Conservation (phyloP, 1,139 yeast species). For the Fermentozyma sake region DNA sequence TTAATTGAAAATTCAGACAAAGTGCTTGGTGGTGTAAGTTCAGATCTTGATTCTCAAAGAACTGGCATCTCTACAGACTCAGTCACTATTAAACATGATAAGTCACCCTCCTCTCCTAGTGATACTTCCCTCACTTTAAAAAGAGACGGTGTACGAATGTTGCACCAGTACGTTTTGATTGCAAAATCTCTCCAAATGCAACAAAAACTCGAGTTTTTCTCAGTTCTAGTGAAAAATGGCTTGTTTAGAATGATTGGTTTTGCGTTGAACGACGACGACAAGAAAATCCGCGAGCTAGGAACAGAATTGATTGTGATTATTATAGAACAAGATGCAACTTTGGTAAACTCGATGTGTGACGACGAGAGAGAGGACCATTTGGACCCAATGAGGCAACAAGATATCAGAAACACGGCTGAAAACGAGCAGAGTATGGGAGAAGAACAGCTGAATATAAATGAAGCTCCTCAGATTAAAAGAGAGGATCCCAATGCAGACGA, state of each 20-base stretch:
- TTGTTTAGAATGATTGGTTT: slow-evolving; percentile 65
- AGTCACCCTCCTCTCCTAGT: too few species aligned
- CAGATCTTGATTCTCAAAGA: too few species aligned
- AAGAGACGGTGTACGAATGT: slow-evolving; percentile 70
- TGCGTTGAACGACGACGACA: slow-evolving; percentile 57
- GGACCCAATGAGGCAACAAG: slow-evolving; percentile 23
- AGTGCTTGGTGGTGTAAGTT: too few species aligned
- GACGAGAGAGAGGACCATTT: slow-evolving; percentile 34
- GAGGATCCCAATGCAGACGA: slow-evolving; percentile 20
- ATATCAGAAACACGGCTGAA: too few species aligned
- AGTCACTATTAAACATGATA: too few species aligned
- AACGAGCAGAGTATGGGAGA: too few species aligned
- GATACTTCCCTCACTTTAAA: slow-evolving; percentile 14
- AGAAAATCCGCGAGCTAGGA: slow-evolving; percentile 61
- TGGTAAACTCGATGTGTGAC: slow-evolving; percentile 46
- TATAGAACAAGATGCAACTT: slow-evolving; percentile 76
- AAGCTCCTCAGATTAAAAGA: too few species aligned
- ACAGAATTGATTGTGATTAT: slow-evolving; percentile 79
- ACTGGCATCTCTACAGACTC: too few species aligned
- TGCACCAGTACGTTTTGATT: slow-evolving; percentile 76
- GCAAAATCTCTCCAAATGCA: slow-evolving; percentile 65
- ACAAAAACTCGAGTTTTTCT: slow-evolving; percentile 65
- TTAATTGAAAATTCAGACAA: too few species aligned
- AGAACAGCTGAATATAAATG: too few species aligned
- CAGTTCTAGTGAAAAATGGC: slow-evolving; percentile 62